Evolutionary conservation across 257 asterid species (phyloP), one percentile per base, ranked within the genome.

Genomic region (Eustoma russellianum): DNA sequence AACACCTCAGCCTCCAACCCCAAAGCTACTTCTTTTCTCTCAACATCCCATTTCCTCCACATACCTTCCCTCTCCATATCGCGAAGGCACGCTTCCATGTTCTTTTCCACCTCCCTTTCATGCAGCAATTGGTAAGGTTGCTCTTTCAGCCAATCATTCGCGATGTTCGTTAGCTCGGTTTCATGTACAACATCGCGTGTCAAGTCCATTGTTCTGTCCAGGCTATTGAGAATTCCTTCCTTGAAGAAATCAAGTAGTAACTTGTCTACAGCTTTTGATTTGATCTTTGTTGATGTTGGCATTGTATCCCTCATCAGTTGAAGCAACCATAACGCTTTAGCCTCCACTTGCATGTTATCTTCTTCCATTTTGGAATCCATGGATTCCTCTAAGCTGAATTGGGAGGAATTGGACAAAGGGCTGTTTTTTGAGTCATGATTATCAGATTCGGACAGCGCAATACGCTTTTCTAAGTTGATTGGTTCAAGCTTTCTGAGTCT

Each of bases 401-500:
- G 30, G 0, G 71, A 70, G 6, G 74, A 64, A 55, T 45, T 60
- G 14, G 12, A 51, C 0, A 11, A 62, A 33, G 61, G 67, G 15
- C 74, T 65, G 13, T 46, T 63, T 14, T 56, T 33, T 2, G 81
- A 71, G 47, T 85, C 87, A 3, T 61, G 69, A 44, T 78, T 80
- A 44, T 76, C 81, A 1, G 79, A 79, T 33, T 69, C 78, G 24
- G 62, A 72, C n/a, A 54, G 41, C n/a, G 60, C 52, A n/a, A 90
- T 76, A 57, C 77, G 63, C 17, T 64, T 66, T 41, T 73, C 61
- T 50, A 90, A 66, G 62, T 78, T 77, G 18, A 77, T 24, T 0
- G 91, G 96, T 65, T 86, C 83, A n/a, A 86, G 67, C 40, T 67
- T 62, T 50, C 86, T 74, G 19, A 83, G 85, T 56, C 77, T 55